Percentiles rank a stretch among this genome's conserved stretches.
phyloP scores from a whole-genome alignment of 2,329 filamentous ascomycete species.

The Diaporthe sp. region DNA sequence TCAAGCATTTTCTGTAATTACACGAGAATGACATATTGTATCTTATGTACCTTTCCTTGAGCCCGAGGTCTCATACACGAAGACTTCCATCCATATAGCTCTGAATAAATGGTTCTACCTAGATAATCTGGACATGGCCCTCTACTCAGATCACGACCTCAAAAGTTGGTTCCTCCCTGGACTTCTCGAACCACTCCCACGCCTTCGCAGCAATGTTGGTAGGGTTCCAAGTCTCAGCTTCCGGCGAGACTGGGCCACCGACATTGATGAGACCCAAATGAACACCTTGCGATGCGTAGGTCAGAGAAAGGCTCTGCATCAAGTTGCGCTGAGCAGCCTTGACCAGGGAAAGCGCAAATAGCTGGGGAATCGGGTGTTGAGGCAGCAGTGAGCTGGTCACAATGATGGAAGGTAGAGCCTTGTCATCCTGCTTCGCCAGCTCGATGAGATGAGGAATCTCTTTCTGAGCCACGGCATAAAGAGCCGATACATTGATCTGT shows the following conservation, averaged over 20 bases:
- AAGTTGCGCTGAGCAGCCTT: conserved; percentile 66
- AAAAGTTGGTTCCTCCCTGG: conserved; percentile 50
- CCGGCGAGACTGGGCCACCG: conserved; percentile 55
- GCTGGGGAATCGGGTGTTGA: conserved; percentile 57
- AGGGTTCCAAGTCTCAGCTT: conserved; percentile 57
- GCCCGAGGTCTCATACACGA: background rate
- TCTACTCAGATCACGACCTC: conserved; percentile 51
- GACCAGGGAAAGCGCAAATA: conserved; percentile 62
- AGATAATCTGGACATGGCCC: background rate
- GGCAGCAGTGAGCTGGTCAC: conserved; percentile 63
- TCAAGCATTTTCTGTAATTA: background rate
- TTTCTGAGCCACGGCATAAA: conserved; percentile 61
- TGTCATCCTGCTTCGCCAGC: conserved; percentile 46
- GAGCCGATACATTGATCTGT: conserved; percentile 59
- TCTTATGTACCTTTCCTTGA: background rate
- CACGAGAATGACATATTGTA: background rate
- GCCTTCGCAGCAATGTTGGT: conserved; percentile 58
- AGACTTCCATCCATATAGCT: background rate
- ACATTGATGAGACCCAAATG: conserved; percentile 62
- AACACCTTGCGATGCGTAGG: conserved; percentile 54
- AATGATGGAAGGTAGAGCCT: conserved; percentile 58
- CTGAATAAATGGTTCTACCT: no score
- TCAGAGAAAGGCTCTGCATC: conserved; percentile 56
- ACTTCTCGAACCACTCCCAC: conserved; percentile 58
- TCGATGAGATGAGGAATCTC: conserved; percentile 57